A percentile compares a stretch with the other conserved stretches of the same genome.
phyloP scores from a whole-genome alignment of 2,329 filamentous ascomycete species.

The Gaeumannomyces tritici region DNA sequence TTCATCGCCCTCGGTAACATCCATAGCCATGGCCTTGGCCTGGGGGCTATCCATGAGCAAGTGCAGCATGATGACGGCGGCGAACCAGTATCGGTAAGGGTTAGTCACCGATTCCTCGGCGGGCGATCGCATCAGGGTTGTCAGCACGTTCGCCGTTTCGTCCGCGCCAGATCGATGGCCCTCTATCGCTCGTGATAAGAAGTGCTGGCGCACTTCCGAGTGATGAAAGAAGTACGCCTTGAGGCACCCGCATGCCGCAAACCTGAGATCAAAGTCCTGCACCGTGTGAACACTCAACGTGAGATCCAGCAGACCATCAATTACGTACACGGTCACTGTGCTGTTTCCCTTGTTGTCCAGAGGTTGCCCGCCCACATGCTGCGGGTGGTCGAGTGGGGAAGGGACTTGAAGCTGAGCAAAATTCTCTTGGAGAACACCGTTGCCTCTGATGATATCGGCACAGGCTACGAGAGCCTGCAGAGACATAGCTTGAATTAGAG shows the following conservation, averaged over 20 bases:
- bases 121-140: constrained; percentile 63
- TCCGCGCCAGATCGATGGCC: constrained; percentile 70
- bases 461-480: constrained; percentile 68
- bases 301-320: constrained; percentile 83
- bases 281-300: constrained; percentile 59
- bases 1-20: constrained; percentile 80
- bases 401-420: constrained; percentile 82
- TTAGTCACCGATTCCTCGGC: constrained; percentile 56
- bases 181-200: constrained; percentile 79
- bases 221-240: constrained; percentile 88
- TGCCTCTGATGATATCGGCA: constrained; percentile 79
- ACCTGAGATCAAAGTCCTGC: constrained; percentile 67
- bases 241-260: constrained; percentile 81
- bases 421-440: constrained; percentile 69
- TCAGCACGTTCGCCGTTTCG: constrained; percentile 81
- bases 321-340: constrained; percentile 66
- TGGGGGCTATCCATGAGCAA: constrained; percentile 70
- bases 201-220: constrained; percentile 71
- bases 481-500: constrained; percentile 5
- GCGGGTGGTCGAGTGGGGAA: constrained; percentile 33
- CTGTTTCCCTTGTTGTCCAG: constrained; percentile 31
- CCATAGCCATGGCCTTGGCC: constrained; percentile 71
- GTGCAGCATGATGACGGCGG: constrained; percentile 77
- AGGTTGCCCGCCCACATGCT: constrained; percentile 24
- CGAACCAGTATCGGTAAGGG: constrained; percentile 85